A percentile compares a stretch with the other conserved stretches of the same genome.
Evolutionary conservation across 2,329 filamentous ascomycete genomes (phyloP).

Genomic region (Phaeosphaeria sp.): DNA sequence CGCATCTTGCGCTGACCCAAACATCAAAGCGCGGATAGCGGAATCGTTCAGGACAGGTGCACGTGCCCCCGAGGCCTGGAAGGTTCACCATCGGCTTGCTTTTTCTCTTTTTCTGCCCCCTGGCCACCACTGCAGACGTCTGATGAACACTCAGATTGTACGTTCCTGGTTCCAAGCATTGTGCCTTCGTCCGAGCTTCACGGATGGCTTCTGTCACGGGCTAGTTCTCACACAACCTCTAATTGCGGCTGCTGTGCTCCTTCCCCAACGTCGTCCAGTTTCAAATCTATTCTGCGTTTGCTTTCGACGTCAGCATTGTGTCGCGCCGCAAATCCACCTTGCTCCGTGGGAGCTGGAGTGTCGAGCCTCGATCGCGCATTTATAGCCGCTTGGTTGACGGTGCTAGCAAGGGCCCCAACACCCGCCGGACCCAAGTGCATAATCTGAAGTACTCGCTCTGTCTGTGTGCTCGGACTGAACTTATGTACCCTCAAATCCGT

Average conservation of each 20-base stretch:
- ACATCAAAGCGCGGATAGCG: slow-evolving; percentile 39
- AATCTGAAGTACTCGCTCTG: slow-evolving; percentile 32
- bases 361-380: slow-evolving; percentile 34
- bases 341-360: slow-evolving; percentile 22
- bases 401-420: slow-evolving; percentile 44
- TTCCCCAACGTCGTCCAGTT: slow-evolving; percentile 38
- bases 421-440: slow-evolving; percentile 36
- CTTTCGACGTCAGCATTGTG: slow-evolving; percentile 37
- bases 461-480: slow-evolving; percentile 23
- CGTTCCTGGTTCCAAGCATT: slow-evolving; percentile 38
- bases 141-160: slow-evolving; percentile 37
- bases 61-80: slow-evolving; percentile 30
- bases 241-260: slow-evolving; percentile 44
- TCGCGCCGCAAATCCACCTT: slow-evolving; percentile 35
- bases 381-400: slow-evolving; percentile 41
- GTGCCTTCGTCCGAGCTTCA: slow-evolving; percentile 34
- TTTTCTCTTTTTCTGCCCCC: slow-evolving; percentile 38
- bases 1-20: slow-evolving; percentile 28
- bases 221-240: slow-evolving; percentile 39
- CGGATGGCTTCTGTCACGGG: slow-evolving; percentile 37
- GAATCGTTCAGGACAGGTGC: slow-evolving; percentile 39
- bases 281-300: slow-evolving; percentile 41
- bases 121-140: slow-evolving; percentile 34
- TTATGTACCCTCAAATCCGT: slow-evolving; percentile 22
- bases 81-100: slow-evolving; percentile 28